These are phyloP conservation scores for Rhizophagus sp. DNA, from an alignment of 192 early-diverging fungal species.

Conservation along the genomic window DNA sequence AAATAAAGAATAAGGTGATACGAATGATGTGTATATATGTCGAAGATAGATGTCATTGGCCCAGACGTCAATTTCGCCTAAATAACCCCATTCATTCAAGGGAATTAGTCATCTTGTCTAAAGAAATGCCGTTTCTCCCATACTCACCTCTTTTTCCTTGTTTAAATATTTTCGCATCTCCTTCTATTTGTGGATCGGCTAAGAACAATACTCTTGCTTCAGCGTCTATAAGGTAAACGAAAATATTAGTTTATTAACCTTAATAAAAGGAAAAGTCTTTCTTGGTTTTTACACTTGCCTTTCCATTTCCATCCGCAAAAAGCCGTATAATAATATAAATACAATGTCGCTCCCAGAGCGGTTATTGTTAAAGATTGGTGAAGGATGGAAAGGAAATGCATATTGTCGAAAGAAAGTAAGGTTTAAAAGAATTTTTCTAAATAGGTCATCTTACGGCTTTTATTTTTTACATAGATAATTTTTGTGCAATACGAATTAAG, in stretches of 20 bases:
- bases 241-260: neutral
- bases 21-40: constrained; percentile 57
- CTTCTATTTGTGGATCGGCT: constrained; percentile 71
- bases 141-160: constrained; percentile 51
- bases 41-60: constrained; percentile 62
- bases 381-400: neutral
- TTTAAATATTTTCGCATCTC: constrained; percentile 58
- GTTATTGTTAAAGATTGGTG: constrained; percentile 18
- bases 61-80: constrained; percentile 49
- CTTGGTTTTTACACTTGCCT: neutral
- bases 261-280: neutral
- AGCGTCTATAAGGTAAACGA: neutral
- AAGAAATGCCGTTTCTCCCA: neutral
- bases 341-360: constrained; percentile 18
- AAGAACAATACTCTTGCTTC: constrained; percentile 54
- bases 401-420: neutral
- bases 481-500: too few species aligned
- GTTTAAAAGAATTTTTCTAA: too few species aligned
- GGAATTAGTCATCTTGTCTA: neutral
- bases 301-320: constrained; percentile 32
- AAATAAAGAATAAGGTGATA: constrained; percentile 37
- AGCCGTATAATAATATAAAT: constrained; percentile 31
- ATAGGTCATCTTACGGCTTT: too few species aligned
- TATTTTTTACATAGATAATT: too few species aligned
- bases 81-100: neutral